phyloP scores from a whole-genome alignment of 345 rosid species.

The Salix caprea region DNA sequence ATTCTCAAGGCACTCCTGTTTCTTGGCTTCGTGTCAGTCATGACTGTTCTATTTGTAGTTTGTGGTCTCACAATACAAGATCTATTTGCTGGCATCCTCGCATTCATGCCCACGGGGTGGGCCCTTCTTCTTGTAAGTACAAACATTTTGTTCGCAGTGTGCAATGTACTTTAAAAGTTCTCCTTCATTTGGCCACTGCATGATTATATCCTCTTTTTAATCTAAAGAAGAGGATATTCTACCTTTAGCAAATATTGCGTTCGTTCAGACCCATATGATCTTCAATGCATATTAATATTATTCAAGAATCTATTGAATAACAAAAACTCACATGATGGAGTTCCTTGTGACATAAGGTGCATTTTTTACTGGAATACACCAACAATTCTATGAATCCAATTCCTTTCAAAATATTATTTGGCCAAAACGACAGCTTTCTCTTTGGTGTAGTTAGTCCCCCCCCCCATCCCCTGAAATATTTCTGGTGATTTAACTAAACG shows the following conservation, averaged over 20 bases:
- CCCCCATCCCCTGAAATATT: background rate
- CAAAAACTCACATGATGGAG: too few species aligned
- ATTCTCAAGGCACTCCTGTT: conserved; percentile 92
- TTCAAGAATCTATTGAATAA: too few species aligned
- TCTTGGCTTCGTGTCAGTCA: conserved; percentile 77
- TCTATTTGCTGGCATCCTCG: conserved; percentile 65
- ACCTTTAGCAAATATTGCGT: too few species aligned
- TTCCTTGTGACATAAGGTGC: too few species aligned
- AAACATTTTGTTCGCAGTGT: background rate
- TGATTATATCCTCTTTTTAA: background rate
- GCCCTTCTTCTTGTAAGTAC: conserved; percentile 77
- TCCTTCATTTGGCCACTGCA: background rate
- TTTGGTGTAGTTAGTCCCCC: background rate
- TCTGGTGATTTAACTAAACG: background rate
- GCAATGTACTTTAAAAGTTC: background rate
- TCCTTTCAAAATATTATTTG: too few species aligned
- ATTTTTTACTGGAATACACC: too few species aligned
- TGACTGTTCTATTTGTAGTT: conserved; percentile 76
- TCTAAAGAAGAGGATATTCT: too few species aligned
- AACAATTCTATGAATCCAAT: too few species aligned
- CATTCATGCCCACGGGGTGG: conserved; percentile 91
- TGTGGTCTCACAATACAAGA: conserved; percentile 62
- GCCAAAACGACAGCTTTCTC: too few species aligned
- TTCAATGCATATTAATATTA: too few species aligned
- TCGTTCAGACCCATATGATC: too few species aligned